Evolutionary conservation across 768 basidiomycete species (phyloP).

Genomic region (Tephrocybe sp.): DNA sequence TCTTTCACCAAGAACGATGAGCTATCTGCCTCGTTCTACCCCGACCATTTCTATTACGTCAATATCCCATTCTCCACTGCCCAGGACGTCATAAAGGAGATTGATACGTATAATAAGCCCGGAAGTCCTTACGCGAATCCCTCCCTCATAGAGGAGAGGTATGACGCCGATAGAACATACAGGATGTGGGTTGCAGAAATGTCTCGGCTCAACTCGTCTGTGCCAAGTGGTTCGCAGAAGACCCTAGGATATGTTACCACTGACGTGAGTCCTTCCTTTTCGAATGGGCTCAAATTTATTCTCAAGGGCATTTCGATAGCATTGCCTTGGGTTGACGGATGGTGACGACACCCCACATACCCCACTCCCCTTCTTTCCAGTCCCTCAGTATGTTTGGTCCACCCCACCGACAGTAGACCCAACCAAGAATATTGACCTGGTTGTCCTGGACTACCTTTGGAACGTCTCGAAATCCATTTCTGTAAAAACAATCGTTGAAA

Average conservation of each 20-base stretch:
- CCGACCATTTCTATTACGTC: conserved; percentile 62
- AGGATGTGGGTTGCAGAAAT: not conserved
- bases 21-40: conserved; percentile 69
- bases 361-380: not conserved
- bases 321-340: not conserved
- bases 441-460: not conserved
- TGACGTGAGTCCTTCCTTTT: not conserved
- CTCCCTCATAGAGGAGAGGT: not conserved
- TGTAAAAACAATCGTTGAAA: not conserved
- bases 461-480: not conserved
- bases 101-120: too few species aligned
- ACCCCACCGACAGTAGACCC: not conserved
- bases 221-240: not conserved
- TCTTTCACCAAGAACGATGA: conserved; percentile 80
- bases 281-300: not conserved
- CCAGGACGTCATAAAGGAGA: conserved; percentile 38
- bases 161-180: not conserved
- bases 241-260: not conserved
- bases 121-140: not conserved
- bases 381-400: not conserved
- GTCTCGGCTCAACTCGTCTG: not conserved
- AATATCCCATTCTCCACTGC: conserved; percentile 50
- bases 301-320: not conserved
- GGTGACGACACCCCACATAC: not conserved
- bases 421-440: not conserved